These are phyloP conservation scores for Plasmodium inui DNA, from an alignment of 169 alveolate genomes.

Conservation along the genomic window DNA sequence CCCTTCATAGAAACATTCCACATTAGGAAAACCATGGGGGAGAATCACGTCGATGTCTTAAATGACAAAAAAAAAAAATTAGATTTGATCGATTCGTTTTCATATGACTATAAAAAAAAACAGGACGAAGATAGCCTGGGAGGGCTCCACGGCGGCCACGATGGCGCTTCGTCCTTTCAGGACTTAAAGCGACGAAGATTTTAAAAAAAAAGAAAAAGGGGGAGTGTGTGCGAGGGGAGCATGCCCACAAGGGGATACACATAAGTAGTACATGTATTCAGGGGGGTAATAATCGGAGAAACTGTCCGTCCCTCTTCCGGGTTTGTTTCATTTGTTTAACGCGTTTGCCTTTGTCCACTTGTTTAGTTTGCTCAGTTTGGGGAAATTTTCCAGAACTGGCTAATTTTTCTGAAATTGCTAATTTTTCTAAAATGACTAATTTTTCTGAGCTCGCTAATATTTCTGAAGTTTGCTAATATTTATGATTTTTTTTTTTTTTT, in stretches of 20 bases:
- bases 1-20: neutral
- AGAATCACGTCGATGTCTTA: neutral
- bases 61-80: slow-evolving; percentile 67
- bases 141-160: neutral
- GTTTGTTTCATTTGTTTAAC: neutral
- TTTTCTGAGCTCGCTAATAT: too few species aligned
- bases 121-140: neutral
- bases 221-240: too few species aligned
- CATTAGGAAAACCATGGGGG: neutral
- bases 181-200: slow-evolving; percentile 47
- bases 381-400: neutral
- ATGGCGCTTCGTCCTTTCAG: slow-evolving; percentile 19
- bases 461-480: too few species aligned
- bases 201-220: slow-evolving; percentile 4
- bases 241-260: neutral
- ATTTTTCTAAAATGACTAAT: too few species aligned
- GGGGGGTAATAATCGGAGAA: neutral
- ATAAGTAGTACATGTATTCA: neutral
- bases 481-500: too few species aligned
- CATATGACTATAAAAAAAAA: slow-evolving; percentile 48
- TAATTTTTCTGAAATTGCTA: neutral
- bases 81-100: slow-evolving; percentile 48
- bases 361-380: neutral
- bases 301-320: neutral
- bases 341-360: neutral